Evolutionary conservation across 345 rosid species (phyloP).

Genomic region (Pelargonium nanum): DNA sequence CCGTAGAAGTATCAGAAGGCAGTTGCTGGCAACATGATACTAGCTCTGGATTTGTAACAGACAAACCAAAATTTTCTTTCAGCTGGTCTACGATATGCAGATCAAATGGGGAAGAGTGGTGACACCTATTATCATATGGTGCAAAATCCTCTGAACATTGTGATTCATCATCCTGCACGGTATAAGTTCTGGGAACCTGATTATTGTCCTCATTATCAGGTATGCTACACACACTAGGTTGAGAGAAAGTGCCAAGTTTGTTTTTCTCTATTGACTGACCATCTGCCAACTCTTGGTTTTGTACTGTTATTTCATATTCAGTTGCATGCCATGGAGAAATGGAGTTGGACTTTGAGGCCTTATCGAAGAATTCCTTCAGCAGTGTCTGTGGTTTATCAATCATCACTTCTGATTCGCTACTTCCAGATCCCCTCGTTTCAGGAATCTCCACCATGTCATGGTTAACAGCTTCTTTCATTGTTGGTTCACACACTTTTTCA

Average conservation of each 20-base stretch:
- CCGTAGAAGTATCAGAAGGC: slow-evolving; percentile 10
- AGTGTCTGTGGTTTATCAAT: slow-evolving; percentile 18
- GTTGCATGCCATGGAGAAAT: slow-evolving; percentile 16
- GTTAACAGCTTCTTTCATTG: slow-evolving; percentile 10
- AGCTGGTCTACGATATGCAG: slow-evolving; percentile 7
- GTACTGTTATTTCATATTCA: slow-evolving; percentile 23
- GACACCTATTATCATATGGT: background rate
- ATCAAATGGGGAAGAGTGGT: slow-evolving; percentile 12
- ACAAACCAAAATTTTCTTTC: slow-evolving; percentile 16
- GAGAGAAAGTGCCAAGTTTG: slow-evolving; percentile 12
- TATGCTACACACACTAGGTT: slow-evolving; percentile 13
- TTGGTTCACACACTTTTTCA: slow-evolving; percentile 7
- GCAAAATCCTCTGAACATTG: slow-evolving; percentile 8
- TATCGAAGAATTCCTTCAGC: slow-evolving; percentile 36
- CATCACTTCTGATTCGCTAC: slow-evolving; percentile 15
- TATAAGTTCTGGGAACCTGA: slow-evolving; percentile 3
- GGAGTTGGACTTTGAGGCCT: slow-evolving; percentile 19
- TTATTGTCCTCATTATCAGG: slow-evolving; percentile 13
- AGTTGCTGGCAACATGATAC: slow-evolving; percentile 13
- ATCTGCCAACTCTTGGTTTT: no score
- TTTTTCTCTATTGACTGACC: slow-evolving; percentile 15
- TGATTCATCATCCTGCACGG: slow-evolving; percentile 11
- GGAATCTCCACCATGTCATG: slow-evolving; percentile 10
- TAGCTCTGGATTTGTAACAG: slow-evolving; percentile 13
- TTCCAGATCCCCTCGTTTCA: slow-evolving; percentile 13